Evolutionary conservation across 257 asterid species (phyloP).

Genomic region (Gentiana macrophylla): DNA sequence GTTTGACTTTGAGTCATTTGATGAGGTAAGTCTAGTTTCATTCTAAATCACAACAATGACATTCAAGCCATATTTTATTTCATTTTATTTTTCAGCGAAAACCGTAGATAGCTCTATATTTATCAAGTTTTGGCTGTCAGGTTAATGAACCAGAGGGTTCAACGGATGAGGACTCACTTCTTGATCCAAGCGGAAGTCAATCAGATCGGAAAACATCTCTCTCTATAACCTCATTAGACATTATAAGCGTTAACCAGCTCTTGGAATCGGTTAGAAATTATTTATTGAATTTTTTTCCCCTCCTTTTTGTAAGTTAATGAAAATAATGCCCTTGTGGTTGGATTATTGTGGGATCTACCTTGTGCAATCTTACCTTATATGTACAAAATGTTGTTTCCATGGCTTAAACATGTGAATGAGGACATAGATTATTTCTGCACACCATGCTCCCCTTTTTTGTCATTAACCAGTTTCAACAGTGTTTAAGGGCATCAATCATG

Average conservation of each 20-base stretch:
- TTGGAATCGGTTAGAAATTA: slow-evolving; percentile 31
- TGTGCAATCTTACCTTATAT: too few relatives aligned
- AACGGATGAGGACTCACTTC: slow-evolving; percentile 30
- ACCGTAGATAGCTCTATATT: background rate
- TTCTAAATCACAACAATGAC: background rate
- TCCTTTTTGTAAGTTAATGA: too few relatives aligned
- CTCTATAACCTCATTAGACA: slow-evolving; percentile 31
- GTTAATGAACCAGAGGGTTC: slow-evolving; percentile 20
- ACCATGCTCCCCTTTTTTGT: too few relatives aligned
- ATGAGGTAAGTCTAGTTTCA: slow-evolving; percentile 25
- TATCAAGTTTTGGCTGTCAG: slow-evolving; percentile 15
- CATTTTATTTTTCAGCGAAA: background rate
- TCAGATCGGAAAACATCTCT: slow-evolving; percentile 38
- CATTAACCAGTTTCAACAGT: too few relatives aligned
- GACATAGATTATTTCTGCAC: too few relatives aligned
- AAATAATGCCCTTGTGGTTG: too few relatives aligned
- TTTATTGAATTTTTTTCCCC: too few relatives aligned
- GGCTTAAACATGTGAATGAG: too few relatives aligned
- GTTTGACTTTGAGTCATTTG: slow-evolving; percentile 29
- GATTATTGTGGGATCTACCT: too few relatives aligned
- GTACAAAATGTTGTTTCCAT: too few relatives aligned
- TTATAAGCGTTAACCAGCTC: slow-evolving; percentile 41
- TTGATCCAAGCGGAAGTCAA: slow-evolving; percentile 32
- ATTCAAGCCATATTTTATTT: background rate
- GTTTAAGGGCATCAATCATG: too few relatives aligned